These are phyloP conservation scores for Teunomyces stri DNA, from an alignment of 805 yeast species.

Conservation along the genomic window DNA sequence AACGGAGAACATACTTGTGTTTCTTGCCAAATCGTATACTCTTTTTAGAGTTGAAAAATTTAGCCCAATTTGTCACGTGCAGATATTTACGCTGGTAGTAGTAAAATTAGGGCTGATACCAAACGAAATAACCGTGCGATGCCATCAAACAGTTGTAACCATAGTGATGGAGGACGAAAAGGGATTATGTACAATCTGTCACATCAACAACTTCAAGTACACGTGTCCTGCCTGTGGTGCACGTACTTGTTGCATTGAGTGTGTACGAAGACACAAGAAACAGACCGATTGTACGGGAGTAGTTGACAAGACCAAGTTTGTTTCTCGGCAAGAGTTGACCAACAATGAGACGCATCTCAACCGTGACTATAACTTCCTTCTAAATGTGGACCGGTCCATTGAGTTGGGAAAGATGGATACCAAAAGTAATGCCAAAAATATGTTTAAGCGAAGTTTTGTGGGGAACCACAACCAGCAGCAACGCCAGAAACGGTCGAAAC, in stretches of 20 bases:
- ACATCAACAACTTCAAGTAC: constrained; percentile 50
- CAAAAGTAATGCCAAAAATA: constrained; percentile 40
- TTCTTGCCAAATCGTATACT: neutral
- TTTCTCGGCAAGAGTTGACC: constrained; percentile 46
- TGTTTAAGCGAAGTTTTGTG: constrained; percentile 28
- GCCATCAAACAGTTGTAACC: neutral
- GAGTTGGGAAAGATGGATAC: constrained; percentile 56
- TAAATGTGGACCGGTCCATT: constrained; percentile 56
- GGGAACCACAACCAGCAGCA: constrained; percentile 14
- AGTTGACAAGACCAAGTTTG: constrained; percentile 58
- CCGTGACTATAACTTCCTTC: constrained; percentile 78
- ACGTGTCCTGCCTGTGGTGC: constrained; percentile 76
- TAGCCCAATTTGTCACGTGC: constrained; percentile 1
- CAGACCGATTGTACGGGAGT: constrained; percentile 64
- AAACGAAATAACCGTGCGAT: neutral
- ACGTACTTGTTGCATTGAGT: constrained; percentile 66
- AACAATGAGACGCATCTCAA: constrained; percentile 52
- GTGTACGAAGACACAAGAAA: constrained; percentile 69
- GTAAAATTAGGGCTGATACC: neutral
- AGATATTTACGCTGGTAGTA: neutral
- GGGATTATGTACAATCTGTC: constrained; percentile 33
- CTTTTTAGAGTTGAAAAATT: constrained; percentile 1
- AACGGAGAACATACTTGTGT: neutral
- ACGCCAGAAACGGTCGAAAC: constrained; percentile 19
- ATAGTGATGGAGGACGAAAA: constrained; percentile 7